phyloP scores from a whole-genome alignment of 169 alveolate genomes.

The Cryptosporidium tyzzeri region DNA sequence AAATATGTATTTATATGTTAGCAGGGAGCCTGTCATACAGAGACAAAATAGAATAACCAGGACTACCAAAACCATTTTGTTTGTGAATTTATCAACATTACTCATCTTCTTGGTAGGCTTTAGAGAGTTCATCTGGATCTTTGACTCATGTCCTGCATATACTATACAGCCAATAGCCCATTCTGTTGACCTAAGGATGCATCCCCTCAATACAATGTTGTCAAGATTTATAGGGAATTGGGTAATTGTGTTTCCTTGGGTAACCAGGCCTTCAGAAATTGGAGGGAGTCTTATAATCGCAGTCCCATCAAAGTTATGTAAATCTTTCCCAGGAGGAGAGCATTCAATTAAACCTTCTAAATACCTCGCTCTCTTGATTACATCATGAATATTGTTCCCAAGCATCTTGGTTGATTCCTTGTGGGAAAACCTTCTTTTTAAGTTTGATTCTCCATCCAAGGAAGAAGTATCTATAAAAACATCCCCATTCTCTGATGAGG shows the following conservation, averaged over 20 bases:
- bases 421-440: conserved; percentile 78
- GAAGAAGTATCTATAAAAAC: conserved; percentile 87
- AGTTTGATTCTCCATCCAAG: conserved; percentile 89
- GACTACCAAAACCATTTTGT: conserved; percentile 83
- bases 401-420: conserved; percentile 75
- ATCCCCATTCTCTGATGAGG: conserved; percentile 79
- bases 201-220: conserved; percentile 92
- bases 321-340: conserved; percentile 73
- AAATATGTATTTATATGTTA: conserved; percentile 26
- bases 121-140: conserved; percentile 89
- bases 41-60: conserved; percentile 82
- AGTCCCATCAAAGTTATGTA: conserved; percentile 73
- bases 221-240: conserved; percentile 63
- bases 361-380: conserved; percentile 47
- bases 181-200: conserved; percentile 91
- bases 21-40: conserved; percentile 56
- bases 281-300: conserved; percentile 70
- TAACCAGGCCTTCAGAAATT: conserved; percentile 35
- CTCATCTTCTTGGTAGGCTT: conserved; percentile 84
- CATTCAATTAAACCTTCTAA: conserved; percentile 72
- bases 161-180: conserved; percentile 94
- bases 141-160: conserved; percentile 96
- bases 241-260: conserved; percentile 61
- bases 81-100: conserved; percentile 83
- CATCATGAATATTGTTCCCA: conserved; percentile 52